A percentile compares a stretch with the other conserved stretches of the same genome.
Evolutionary conservation across 1,139 yeast species (phyloP).

Genomic region (Wickerhamomyces sp.): DNA sequence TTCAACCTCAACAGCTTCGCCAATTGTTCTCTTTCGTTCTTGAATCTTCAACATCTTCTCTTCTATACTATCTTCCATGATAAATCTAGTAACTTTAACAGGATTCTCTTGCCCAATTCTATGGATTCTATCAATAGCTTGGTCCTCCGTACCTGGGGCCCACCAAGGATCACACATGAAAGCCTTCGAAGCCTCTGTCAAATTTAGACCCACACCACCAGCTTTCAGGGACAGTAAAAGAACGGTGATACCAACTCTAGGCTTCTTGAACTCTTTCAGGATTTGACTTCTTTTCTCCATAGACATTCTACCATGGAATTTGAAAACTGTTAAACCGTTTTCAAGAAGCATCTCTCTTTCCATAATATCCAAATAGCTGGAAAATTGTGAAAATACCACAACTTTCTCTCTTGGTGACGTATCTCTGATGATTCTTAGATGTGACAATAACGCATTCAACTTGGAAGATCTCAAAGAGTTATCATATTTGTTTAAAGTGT

Average conservation of each 20-base stretch:
- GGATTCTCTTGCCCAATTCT: conserved; percentile 78
- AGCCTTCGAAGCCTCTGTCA: conserved; percentile 82
- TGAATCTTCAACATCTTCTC: conserved; percentile 86
- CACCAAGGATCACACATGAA: conserved; percentile 98
- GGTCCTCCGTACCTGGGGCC: conserved; percentile 92
- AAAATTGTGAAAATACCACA: conserved; percentile 89
- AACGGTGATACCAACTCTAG: conserved; percentile 39
- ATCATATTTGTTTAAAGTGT: conserved; percentile 20
- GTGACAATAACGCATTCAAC: conserved; percentile 61
- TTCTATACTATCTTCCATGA: conserved; percentile 82
- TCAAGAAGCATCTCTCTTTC: conserved; percentile 50
- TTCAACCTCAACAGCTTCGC: conserved; percentile 77
- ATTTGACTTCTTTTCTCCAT: conserved; percentile 63
- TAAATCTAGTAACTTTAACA: conserved; percentile 76
- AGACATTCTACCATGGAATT: conserved; percentile 79
- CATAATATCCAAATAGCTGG: conserved; percentile 74
- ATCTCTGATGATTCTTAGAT: conserved; percentile 47
- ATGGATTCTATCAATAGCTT: conserved; percentile 92
- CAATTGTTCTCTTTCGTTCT: conserved; percentile 78
- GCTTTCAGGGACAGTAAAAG: conserved; percentile 79
- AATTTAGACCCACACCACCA: conserved; percentile 92
- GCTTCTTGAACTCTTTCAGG: conserved; percentile 47
- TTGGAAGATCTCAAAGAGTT: conserved; percentile 54
- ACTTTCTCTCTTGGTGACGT: conserved; percentile 64
- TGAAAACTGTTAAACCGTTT: conserved; percentile 45